Evolutionary conservation across 2,329 filamentous ascomycete species (phyloP), one percentile per base, ranked within the genome.

Genomic region (Phaeosphaeria sp.): DNA sequence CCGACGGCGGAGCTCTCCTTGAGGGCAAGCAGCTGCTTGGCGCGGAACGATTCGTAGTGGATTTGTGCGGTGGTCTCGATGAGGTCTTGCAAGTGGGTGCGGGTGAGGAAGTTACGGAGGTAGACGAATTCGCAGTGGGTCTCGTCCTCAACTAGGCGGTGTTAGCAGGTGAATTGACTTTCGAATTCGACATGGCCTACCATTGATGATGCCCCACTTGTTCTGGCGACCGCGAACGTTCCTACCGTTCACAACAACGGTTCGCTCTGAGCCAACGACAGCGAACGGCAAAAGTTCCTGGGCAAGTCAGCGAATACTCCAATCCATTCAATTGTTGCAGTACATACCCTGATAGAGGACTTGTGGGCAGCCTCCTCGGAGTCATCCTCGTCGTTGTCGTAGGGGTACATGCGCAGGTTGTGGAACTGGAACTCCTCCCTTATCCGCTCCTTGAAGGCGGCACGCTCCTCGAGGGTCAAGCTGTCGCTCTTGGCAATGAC

Each of bases 371-470:
- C 90, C 84, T 99, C 95, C 84, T 99, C 95, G 65, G 95, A 91
- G 76, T 99, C 95, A 71, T 98, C 90, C 85, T 99, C 95, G 74
- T 99, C 95, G 78, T 97, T 98, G 80, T 99, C 95, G 80, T 99
- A 99, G 60, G 95, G 95, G 86, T 96, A 99, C 95, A 99, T 99
- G 86, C 97, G 94, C 76, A 99, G 88, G 86, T 98, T 98, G 88
- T 99, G 95, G 90, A 99, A 99, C 57, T 91, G 85, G 79, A 99
- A 99, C 81, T 99, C 95, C 86, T 98, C 95, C 91, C 97, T 97
- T 85, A 99, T 99, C 79, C 82, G 76, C 84, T 97, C 92, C 88
- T 99, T 99, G 89, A 99, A 99, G 49, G 90, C 91, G 77, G 89
- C 88, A 71, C 95, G 90, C 87, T 99, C 95, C 81, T 99, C 94